Evolutionary conservation across 208 protist species (phyloP).

Genomic region (Crithidia mellificae): DNA sequence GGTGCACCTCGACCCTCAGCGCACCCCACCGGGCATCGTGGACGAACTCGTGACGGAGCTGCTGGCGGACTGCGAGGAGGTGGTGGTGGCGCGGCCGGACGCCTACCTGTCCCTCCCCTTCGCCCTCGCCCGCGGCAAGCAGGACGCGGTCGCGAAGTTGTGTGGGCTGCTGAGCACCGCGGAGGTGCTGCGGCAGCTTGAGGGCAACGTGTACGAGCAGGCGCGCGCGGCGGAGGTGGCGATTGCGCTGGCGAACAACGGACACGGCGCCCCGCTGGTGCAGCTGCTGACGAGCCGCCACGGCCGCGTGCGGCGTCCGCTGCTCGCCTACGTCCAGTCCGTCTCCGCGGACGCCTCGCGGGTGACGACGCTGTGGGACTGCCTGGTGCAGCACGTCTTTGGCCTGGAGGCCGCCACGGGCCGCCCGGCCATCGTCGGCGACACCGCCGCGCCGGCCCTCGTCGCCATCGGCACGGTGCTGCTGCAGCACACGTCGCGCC

Average conservation of each 20-base stretch:
- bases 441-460: slow-evolving; percentile 37
- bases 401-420: slow-evolving; percentile 44
- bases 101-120: slow-evolving; percentile 80
- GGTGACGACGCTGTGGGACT: slow-evolving; percentile 63
- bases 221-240: slow-evolving; percentile 58
- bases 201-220: slow-evolving; percentile 44
- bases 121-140: slow-evolving; percentile 20
- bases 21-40: slow-evolving; percentile 36
- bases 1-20: slow-evolving; percentile 45
- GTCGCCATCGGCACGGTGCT: slow-evolving; percentile 47
- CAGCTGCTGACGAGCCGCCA: slow-evolving; percentile 75
- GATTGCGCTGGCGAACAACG: slow-evolving; percentile 49
- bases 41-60: slow-evolving; percentile 51
- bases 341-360: slow-evolving; percentile 35
- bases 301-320: slow-evolving; percentile 51
- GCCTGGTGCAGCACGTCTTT: slow-evolving; percentile 61
- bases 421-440: slow-evolving; percentile 59
- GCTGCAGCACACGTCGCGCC: slow-evolving; percentile 42
- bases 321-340: slow-evolving; percentile 35
- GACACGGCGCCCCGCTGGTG: slow-evolving; percentile 52
- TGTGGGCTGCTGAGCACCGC: slow-evolving; percentile 47
- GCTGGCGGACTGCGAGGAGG: slow-evolving; percentile 71
- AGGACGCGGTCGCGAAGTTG: slow-evolving; percentile 28
- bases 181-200: slow-evolving; percentile 68
- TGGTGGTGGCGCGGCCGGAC: slow-evolving; percentile 78